A percentile compares a stretch with the other conserved stretches of the same genome.
These are phyloP conservation scores for Backusella morwellensis DNA, from an alignment of 192 early-diverging fungal genomes.

Conservation along the genomic window DNA sequence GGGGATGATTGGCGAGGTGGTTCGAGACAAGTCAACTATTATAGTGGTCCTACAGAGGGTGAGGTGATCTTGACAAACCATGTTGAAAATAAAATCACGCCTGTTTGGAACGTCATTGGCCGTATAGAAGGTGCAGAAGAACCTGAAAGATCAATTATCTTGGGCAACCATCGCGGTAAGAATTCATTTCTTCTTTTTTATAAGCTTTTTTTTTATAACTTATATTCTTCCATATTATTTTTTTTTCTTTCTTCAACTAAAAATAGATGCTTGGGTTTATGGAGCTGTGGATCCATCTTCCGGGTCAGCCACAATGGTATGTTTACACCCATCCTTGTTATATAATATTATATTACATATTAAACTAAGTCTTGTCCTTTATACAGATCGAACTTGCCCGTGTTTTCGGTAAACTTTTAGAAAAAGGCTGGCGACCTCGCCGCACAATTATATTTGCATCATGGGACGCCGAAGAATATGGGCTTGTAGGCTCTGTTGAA, in stretches of 20 bases:
- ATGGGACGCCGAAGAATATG: slow-evolving; percentile 72
- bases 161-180: slow-evolving; percentile 50
- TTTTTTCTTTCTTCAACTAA: background rate
- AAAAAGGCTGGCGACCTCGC: slow-evolving; percentile 62
- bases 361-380: background rate
- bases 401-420: slow-evolving; percentile 51
- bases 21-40: slow-evolving; percentile 52
- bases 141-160: slow-evolving; percentile 52
- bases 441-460: slow-evolving; percentile 61
- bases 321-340: background rate
- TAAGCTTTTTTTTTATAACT: background rate
- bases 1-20: slow-evolving; percentile 52
- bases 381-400: slow-evolving; percentile 45
- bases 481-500: slow-evolving; percentile 64
- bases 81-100: slow-evolving; percentile 48
- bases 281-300: slow-evolving; percentile 66
- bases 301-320: slow-evolving; percentile 49
- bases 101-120: slow-evolving; percentile 66
- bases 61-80: slow-evolving; percentile 52
- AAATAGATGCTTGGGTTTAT: slow-evolving; percentile 60
- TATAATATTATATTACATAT: background rate
- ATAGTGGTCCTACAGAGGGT: slow-evolving; percentile 57
- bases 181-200: background rate
- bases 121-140: slow-evolving; percentile 58
- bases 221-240: background rate